phyloP scores from a whole-genome alignment of 192 early-diverging fungal genomes.

The Coemansia sp. region DNA sequence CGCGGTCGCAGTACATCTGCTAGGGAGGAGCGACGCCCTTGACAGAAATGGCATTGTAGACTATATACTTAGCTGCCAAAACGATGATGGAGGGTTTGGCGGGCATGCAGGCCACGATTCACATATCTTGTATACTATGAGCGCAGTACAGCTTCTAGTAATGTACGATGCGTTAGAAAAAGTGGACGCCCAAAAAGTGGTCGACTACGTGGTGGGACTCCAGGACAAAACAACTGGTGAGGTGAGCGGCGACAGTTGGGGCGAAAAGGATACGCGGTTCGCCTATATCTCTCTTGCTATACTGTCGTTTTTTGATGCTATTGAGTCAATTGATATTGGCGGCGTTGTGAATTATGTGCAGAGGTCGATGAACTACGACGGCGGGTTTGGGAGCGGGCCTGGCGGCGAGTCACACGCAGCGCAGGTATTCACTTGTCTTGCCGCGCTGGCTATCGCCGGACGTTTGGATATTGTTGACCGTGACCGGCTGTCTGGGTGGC shows the following conservation, averaged over 20 bases:
- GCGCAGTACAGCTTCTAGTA: slow-evolving; percentile 85
- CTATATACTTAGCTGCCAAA: slow-evolving; percentile 82
- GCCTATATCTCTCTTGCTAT: slow-evolving; percentile 82
- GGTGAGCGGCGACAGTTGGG: slow-evolving; percentile 91
- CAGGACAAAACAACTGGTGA: slow-evolving; percentile 72
- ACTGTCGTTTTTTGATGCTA: slow-evolving; percentile 72
- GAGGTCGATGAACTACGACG: slow-evolving; percentile 92
- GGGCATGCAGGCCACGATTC: slow-evolving; percentile 86
- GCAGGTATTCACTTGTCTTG: slow-evolving; percentile 93
- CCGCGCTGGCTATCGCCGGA: slow-evolving; percentile 80
- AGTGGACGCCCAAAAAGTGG: slow-evolving; percentile 67
- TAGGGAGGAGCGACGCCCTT: slow-evolving; percentile 68
- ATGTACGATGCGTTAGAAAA: slow-evolving; percentile 80
- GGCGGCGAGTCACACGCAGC: slow-evolving; percentile 93
- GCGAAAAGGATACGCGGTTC: slow-evolving; percentile 94
- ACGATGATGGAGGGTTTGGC: slow-evolving; percentile 84
- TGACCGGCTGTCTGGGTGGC: slow-evolving; percentile 89
- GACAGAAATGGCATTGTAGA: slow-evolving; percentile 72
- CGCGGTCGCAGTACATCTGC: slow-evolving; percentile 75
- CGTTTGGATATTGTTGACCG: slow-evolving; percentile 77
- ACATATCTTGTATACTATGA: slow-evolving; percentile 89
- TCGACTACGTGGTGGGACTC: slow-evolving; percentile 66
- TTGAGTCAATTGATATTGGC: slow-evolving; percentile 68
- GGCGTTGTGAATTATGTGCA: slow-evolving; percentile 74
- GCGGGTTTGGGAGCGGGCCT: slow-evolving; percentile 88